A percentile compares a stretch with the other conserved stretches of the same genome.
phyloP scores from a whole-genome alignment of 129 eudicot species.

The Flaveria sonorensis region DNA sequence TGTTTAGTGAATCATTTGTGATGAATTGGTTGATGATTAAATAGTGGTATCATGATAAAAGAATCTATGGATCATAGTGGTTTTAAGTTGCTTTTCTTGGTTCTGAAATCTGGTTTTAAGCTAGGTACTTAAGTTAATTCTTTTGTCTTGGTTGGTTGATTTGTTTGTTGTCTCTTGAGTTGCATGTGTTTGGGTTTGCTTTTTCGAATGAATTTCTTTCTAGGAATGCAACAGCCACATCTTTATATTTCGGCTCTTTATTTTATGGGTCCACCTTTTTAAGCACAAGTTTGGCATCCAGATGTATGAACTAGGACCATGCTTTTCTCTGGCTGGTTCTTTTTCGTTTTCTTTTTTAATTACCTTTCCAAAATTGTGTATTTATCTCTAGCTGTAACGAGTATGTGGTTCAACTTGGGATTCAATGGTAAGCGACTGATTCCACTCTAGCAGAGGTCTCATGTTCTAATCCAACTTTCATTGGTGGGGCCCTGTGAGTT shows the following conservation, averaged over 20 bases:
- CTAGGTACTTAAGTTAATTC: constrained; percentile 19
- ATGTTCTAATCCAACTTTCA: not conserved
- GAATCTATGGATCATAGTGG: not conserved
- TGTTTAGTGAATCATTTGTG: not conserved
- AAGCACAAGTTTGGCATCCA: constrained; percentile 42
- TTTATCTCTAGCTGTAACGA: constrained; percentile 6
- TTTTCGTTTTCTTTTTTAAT: not conserved
- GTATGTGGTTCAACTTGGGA: not conserved
- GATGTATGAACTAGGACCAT: constrained; percentile 43
- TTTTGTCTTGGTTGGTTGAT: constrained; percentile 26
- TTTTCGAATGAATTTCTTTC: constrained; percentile 37
- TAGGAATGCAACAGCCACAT: constrained; percentile 44
- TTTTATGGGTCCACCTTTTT: constrained; percentile 38
- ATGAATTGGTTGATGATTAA: constrained; percentile 15
- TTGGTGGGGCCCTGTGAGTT: not conserved
- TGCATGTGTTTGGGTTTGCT: constrained; percentile 45
- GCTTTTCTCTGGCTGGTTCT: constrained; percentile 32
- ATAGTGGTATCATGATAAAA: not conserved
- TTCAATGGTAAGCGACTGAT: not conserved
- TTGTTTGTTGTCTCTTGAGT: constrained; percentile 29
- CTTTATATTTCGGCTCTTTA: constrained; percentile 41
- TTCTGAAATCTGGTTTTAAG: constrained; percentile 19
- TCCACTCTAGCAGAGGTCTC: too few relatives aligned
- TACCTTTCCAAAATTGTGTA: constrained; percentile 23
- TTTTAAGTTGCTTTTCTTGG: constrained; percentile 9